A percentile compares a stretch with the other conserved stretches of the same genome.
Evolutionary conservation across 495 filamentous ascomycete species (phyloP).

Genomic region (Amorphotheca resinae): DNA sequence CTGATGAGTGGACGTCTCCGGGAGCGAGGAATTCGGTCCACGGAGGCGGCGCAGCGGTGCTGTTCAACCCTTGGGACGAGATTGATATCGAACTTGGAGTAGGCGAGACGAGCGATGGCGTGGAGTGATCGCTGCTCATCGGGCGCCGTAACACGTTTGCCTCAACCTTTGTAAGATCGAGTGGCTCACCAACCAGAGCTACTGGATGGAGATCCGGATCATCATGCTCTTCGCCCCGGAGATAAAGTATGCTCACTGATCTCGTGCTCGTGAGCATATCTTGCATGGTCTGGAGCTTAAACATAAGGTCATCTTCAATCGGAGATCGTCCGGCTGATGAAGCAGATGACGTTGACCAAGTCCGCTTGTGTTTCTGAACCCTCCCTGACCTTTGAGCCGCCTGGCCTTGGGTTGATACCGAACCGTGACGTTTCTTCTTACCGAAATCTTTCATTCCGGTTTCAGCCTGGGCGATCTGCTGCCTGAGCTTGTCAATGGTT

Average conservation of each 20-base stretch:
- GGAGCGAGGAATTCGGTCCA: slow-evolving; percentile 45
- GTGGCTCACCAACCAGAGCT: slow-evolving; percentile 53
- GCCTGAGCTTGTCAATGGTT: slow-evolving; percentile 84
- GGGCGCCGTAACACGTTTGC: slow-evolving; percentile 43
- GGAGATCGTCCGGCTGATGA: slow-evolving; percentile 56
- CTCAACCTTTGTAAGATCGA: slow-evolving; percentile 45
- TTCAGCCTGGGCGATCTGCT: slow-evolving; percentile 80
- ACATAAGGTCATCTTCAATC: slow-evolving; percentile 78
- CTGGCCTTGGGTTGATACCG: slow-evolving; percentile 33
- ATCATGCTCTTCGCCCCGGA: slow-evolving; percentile 72
- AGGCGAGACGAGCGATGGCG: slow-evolving; percentile 61
- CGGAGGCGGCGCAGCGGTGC: slow-evolving; percentile 26
- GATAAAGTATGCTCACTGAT: slow-evolving; percentile 69
- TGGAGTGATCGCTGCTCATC: slow-evolving; percentile 41
- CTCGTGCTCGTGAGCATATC: slow-evolving; percentile 95
- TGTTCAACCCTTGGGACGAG: slow-evolving; percentile 32
- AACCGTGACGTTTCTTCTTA: slow-evolving; percentile 69
- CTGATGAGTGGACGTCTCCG: slow-evolving; percentile 28
- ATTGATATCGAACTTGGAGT: slow-evolving; percentile 52
- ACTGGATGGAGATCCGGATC: slow-evolving; percentile 87
- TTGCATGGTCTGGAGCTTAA: slow-evolving; percentile 70
- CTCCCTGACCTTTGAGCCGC: slow-evolving; percentile 54
- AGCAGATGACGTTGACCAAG: slow-evolving; percentile 90
- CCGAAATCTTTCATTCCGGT: slow-evolving; percentile 78
- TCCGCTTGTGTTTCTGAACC: slow-evolving; percentile 77